Evolutionary conservation across 768 basidiomycete genomes (phyloP), one percentile per base, ranked within the genome.

Genomic region (Brasilioporus rufonigricans): DNA sequence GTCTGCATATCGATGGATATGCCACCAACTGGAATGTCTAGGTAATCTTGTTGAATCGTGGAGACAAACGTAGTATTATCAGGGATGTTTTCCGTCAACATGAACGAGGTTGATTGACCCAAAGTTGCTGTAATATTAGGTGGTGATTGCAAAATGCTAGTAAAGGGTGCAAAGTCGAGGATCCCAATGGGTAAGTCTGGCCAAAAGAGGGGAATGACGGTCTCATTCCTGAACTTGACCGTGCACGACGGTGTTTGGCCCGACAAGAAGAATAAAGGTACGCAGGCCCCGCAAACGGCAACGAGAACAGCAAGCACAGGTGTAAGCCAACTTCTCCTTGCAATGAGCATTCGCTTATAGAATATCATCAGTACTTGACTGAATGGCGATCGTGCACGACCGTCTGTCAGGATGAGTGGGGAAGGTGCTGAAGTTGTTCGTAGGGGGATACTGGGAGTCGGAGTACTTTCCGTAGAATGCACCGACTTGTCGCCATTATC

Each of bases 341-440:
- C 73, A 46, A 91, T 79, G 24, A 90, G 71, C 5, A 74, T 63
- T 4, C 90, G 83, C 67, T 92, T 91, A 61, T 83, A 74, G 73
- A 89, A 84, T 52, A 92, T 87, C 0, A 86, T 89, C 51, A 83
- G 67, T 1, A 88, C 85, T 65, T 91, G 89, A 21, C 71, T 71
- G 57, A 86, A 73, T 8, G 85, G 82, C 3, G 83, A 82, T 12
- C 78, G 76, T 27, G 76, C 61, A 9, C 80, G 76, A 9, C 86
- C 86, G 46, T 73, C 75, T 2, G 75, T 59, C 56, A 84, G 66
- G 2, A 49, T 60, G n/a, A 63, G 59, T 33, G 59, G 53, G 32
- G 44, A 31, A 9, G 59, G 46, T 8, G 29, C 39, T 19, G 46
- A 19, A 29, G 19, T 16, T n/a, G 51, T 48, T 46, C 39, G 52